Evolutionary conservation across 2,329 filamentous ascomycete genomes (phyloP).

Genomic region (Cladosporium phlei): DNA sequence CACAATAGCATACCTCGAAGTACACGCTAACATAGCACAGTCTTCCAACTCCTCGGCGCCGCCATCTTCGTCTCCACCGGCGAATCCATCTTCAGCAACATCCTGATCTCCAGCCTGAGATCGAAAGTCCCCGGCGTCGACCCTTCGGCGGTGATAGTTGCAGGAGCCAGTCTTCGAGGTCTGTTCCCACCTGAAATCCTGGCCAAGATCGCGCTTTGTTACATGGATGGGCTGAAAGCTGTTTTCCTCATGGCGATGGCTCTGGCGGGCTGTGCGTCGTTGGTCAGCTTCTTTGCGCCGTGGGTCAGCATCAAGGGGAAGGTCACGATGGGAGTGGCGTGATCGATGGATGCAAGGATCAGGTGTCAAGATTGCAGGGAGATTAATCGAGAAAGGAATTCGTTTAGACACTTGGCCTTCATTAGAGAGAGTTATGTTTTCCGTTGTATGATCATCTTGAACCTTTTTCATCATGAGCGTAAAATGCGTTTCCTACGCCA

Average conservation of each 20-base stretch:
- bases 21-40: constrained; percentile 18
- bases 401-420: too few relatives aligned
- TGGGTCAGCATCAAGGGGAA: constrained; percentile 13
- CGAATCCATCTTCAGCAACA: constrained; percentile 36
- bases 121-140: constrained; percentile 25
- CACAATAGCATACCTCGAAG: too few relatives aligned
- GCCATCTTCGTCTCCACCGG: constrained; percentile 40
- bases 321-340: background rate
- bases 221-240: constrained; percentile 30
- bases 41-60: constrained; percentile 41
- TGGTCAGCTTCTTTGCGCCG: constrained; percentile 2
- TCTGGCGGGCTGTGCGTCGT: constrained; percentile 4
- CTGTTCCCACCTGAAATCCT: constrained; percentile 26
- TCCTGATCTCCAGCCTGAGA: constrained; percentile 25
- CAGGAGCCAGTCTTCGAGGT: constrained; percentile 30
- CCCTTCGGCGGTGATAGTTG: constrained; percentile 24
- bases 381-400: too few relatives aligned
- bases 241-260: constrained; percentile 8
- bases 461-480: too few relatives aligned
- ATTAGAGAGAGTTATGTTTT: too few relatives aligned
- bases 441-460: too few relatives aligned
- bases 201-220: constrained; percentile 27
- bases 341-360: background rate
- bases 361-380: too few relatives aligned
- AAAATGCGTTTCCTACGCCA: too few relatives aligned